Conservation (phyloP, 148 eudicot genomes). For the Silene uniflora region DNA sequence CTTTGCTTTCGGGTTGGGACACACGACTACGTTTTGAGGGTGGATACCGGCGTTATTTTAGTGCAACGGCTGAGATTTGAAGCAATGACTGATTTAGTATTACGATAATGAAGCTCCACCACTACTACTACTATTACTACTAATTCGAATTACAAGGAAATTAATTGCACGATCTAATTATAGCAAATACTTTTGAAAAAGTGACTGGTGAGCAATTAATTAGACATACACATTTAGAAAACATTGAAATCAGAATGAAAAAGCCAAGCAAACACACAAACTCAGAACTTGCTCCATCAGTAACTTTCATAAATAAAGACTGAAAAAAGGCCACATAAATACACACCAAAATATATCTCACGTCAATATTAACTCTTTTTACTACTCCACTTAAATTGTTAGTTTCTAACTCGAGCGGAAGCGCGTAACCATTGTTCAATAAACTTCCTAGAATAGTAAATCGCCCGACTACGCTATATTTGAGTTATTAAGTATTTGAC, state of each 20-base stretch:
- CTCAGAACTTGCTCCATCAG: conserved; percentile 22
- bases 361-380: conserved; percentile 12
- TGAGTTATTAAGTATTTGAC: too few species aligned
- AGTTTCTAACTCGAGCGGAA: conserved; percentile 3
- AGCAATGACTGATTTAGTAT: background rate
- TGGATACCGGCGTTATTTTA: background rate
- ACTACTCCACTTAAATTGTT: background rate
- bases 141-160: background rate
- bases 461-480: too few species aligned
- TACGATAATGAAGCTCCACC: background rate
- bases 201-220: background rate
- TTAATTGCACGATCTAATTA: background rate
- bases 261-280: conserved; percentile 23
- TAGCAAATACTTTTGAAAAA: conserved; percentile 9
- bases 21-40: background rate
- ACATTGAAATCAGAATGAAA: conserved; percentile 19
- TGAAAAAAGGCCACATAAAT: conserved; percentile 17
- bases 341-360: conserved; percentile 8
- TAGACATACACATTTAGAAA: background rate
- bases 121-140: background rate
- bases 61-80: background rate
- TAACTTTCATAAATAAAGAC: conserved; percentile 6
- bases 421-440: too few species aligned
- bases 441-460: too few species aligned
- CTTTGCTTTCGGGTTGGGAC: background rate